A percentile compares a stretch with the other conserved stretches of the same genome.
These are phyloP conservation scores for Sporisorium reilianum DNA, from an alignment of 1,284 basidiomycete genomes.

Conservation along the genomic window DNA sequence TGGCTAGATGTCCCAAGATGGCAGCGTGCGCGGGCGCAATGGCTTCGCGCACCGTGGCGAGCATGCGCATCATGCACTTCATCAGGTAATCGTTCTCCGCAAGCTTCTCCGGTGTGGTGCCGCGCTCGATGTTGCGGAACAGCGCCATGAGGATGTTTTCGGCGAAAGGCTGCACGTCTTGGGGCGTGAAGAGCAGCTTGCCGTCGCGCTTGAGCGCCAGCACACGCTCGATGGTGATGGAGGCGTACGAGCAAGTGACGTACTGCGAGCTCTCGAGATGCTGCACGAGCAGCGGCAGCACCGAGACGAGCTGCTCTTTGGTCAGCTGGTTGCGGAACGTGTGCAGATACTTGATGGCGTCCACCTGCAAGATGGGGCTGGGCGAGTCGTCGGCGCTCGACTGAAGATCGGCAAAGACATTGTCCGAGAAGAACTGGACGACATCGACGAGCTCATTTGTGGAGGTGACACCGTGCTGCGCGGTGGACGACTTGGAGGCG, in stretches of 20 bases:
- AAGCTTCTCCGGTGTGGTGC: constrained; percentile 89
- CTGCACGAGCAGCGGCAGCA: constrained; percentile 86
- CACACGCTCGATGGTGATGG: constrained; percentile 71
- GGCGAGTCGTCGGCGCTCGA: constrained; percentile 73
- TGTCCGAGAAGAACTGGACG: constrained; percentile 92
- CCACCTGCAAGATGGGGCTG: constrained; percentile 88
- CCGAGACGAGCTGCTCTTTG: constrained; percentile 91
- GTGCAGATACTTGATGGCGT: constrained; percentile 78
- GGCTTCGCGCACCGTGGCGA: constrained; percentile 85
- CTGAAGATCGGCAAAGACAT: constrained; percentile 89
- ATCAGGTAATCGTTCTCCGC: constrained; percentile 98
- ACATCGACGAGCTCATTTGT: constrained; percentile 93
- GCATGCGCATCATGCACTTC: constrained; percentile 97
- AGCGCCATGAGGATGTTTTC: constrained; percentile 81
- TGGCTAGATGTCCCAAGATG: constrained; percentile 81
- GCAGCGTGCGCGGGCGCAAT: constrained; percentile 78
- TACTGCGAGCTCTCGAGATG: constrained; percentile 75
- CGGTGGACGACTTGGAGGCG: constrained; percentile 86
- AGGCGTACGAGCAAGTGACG: constrained; percentile 71
- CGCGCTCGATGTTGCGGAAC: constrained; percentile 83
- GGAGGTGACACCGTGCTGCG: constrained; percentile 81
- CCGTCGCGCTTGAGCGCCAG: constrained; percentile 81
- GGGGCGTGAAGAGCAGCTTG: constrained; percentile 78
- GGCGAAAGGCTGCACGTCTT: constrained; percentile 86
- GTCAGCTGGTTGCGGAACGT: constrained; percentile 94